Evolutionary conservation across 495 filamentous ascomycete genomes (phyloP).

Genomic region (Saxophila tyrrhenica): DNA sequence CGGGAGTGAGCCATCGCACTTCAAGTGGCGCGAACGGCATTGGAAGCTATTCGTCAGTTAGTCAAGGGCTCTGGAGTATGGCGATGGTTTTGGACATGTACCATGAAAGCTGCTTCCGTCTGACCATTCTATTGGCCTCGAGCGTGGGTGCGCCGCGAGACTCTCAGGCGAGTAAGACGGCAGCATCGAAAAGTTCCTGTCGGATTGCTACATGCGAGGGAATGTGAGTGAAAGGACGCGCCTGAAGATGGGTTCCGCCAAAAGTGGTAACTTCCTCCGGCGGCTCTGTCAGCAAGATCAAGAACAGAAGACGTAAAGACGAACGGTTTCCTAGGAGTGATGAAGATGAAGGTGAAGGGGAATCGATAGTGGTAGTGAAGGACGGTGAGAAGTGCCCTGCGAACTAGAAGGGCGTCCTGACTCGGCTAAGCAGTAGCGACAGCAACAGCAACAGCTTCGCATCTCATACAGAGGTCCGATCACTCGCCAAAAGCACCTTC

Average conservation of each 20-base stretch:
- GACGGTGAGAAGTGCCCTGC: too few species aligned
- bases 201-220: neutral
- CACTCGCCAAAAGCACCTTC: too few species aligned
- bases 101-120: neutral
- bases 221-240: neutral
- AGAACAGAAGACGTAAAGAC: too few species aligned
- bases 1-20: neutral
- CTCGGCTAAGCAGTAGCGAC: too few species aligned
- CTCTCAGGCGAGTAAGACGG: neutral
- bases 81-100: neutral
- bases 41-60: neutral
- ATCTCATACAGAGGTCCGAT: too few species aligned
- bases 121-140: neutral
- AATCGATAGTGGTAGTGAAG: too few species aligned
- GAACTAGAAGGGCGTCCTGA: too few species aligned
- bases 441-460: too few species aligned
- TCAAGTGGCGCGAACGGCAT: neutral
- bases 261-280: neutral
- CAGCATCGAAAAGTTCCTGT: neutral
- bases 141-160: neutral
- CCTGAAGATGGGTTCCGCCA: neutral
- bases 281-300: neutral
- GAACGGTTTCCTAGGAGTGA: too few species aligned
- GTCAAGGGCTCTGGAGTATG: neutral
- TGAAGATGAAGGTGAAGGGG: too few species aligned